phyloP scores from a whole-genome alignment of 306 rosid species.

The Crotalaria pallida region DNA sequence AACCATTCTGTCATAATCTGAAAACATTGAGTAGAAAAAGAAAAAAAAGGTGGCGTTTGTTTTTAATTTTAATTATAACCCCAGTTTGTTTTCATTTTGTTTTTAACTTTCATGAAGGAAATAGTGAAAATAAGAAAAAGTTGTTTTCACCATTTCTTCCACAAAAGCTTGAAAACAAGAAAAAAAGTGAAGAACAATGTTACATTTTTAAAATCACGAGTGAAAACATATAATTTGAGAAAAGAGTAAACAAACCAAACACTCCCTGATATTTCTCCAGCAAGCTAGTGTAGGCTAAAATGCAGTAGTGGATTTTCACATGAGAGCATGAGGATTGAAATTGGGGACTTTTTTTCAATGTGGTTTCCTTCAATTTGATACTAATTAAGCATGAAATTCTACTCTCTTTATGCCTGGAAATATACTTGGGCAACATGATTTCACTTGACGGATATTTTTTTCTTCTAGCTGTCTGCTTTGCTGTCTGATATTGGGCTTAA shows the following conservation, averaged over 20 bases:
- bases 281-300: background rate
- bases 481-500: conserved; percentile 56
- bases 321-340: background rate
- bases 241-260: background rate
- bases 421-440: conserved; percentile 3
- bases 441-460: conserved; percentile 20
- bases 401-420: background rate
- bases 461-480: conserved; percentile 43
- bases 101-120: background rate
- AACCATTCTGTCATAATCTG: conserved; percentile 15
- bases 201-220: background rate
- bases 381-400: conserved; percentile 4
- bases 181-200: too few relatives aligned
- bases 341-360: background rate
- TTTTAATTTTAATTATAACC: too few relatives aligned
- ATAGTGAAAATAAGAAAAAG: too few relatives aligned
- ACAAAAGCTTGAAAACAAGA: background rate
- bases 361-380: background rate
- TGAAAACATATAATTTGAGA: background rate
- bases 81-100: background rate
- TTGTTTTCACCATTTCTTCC: background rate
- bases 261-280: background rate
- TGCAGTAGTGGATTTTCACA: background rate
- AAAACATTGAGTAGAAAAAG: conserved; percentile 33
- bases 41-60: background rate